phyloP scores from a whole-genome alignment of 345 rosid species.

The Hibiscus tridactylites region DNA sequence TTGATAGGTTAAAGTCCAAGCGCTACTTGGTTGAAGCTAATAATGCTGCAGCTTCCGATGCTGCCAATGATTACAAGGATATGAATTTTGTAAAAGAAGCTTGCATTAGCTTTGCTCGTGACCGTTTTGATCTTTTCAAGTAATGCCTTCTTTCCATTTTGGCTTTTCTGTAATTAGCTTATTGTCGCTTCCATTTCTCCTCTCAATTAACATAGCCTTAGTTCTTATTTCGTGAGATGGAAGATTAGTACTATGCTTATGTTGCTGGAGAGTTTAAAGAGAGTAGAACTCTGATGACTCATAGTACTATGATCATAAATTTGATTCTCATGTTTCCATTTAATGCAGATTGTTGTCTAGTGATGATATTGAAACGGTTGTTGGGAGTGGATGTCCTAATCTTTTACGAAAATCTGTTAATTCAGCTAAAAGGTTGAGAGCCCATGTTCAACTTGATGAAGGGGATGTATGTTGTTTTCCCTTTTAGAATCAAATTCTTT shows the following conservation, averaged over 20 bases:
- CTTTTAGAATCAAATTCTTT: neutral
- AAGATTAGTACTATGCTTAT: neutral
- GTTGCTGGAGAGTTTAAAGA: neutral
- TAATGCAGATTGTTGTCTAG: slow-evolving; percentile 53
- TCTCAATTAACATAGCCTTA: neutral
- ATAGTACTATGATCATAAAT: neutral
- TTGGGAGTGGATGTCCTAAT: slow-evolving; percentile 81
- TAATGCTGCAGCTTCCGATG: neutral
- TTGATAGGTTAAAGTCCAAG: neutral
- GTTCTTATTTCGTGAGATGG: neutral
- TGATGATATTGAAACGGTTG: slow-evolving; percentile 50
- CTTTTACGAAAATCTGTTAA: slow-evolving; percentile 67
- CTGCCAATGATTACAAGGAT: slow-evolving; percentile 34
- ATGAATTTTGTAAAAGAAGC: slow-evolving; percentile 58
- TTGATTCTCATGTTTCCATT: slow-evolving; percentile 3
- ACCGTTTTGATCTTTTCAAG: slow-evolving; percentile 73
- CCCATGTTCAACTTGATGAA: slow-evolving; percentile 52
- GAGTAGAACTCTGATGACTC: neutral
- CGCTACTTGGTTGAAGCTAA: neutral
- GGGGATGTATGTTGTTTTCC: slow-evolving; percentile 56
- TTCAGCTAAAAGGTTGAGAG: slow-evolving; percentile 85
- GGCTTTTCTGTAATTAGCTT: neutral
- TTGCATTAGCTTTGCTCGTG: slow-evolving; percentile 86
- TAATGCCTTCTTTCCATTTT: slow-evolving; percentile 11
- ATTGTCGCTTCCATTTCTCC: neutral